phyloP scores from a whole-genome alignment of 108 stramenopile genomes.

The Pseudonitzschia multistriata region DNA sequence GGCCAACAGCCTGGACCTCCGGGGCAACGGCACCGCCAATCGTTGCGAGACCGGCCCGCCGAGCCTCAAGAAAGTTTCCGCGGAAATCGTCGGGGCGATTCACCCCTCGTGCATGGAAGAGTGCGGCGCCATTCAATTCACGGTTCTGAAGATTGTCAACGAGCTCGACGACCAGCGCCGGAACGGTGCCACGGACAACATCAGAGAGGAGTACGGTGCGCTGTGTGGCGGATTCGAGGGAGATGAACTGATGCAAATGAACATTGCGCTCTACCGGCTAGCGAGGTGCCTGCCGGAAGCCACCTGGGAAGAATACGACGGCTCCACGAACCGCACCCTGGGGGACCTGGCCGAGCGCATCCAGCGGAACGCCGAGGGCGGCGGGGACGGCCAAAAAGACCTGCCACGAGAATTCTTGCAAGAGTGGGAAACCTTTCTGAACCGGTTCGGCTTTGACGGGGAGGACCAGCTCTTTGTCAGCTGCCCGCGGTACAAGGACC shows the following conservation, averaged over 20 bases:
- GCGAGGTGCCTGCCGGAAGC: neutral
- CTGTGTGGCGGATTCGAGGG: conserved; percentile 1
- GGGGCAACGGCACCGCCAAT: no score
- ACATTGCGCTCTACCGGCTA: neutral
- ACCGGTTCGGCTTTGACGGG: conserved; percentile 2
- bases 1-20: no score
- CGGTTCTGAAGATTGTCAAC: neutral
- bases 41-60: no score
- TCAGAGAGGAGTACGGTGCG: neutral
- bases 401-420: neutral
- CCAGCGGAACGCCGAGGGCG: neutral
- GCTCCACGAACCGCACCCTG: neutral
- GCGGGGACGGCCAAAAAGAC: neutral
- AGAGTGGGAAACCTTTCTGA: neutral
- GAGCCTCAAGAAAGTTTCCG: no score
- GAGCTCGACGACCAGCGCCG: neutral
- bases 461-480: conserved; percentile 3
- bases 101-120: neutral
- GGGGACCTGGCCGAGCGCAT: neutral
- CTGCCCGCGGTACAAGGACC: conserved; percentile 4
- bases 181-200: neutral
- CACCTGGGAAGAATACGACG: conserved; percentile 2
- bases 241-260: conserved; percentile 8
- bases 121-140: neutral
- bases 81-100: neutral